These are phyloP conservation scores for Plasmodium blacklocki DNA, from an alignment of 169 alveolate species.

Conservation along the genomic window DNA sequence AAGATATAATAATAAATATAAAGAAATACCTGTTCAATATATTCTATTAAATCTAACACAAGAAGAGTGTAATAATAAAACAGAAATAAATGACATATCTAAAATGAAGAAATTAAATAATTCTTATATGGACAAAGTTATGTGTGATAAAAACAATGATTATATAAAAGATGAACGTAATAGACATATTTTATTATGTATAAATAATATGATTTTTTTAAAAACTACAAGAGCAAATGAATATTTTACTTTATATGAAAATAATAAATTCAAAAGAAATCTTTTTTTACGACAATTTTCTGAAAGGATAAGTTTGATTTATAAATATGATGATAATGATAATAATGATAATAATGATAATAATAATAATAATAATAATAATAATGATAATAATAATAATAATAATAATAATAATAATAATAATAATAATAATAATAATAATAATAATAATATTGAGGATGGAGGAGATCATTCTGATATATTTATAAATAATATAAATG, in stretches of 20 bases:
- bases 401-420: neutral
- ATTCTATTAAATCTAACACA: too few species aligned
- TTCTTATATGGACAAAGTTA: neutral
- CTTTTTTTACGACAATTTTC: neutral
- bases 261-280: neutral
- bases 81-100: neutral
- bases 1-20: neutral
- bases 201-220: neutral
- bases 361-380: too few species aligned
- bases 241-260: neutral
- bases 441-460: too few species aligned
- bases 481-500: neutral
- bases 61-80: too few species aligned
- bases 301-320: neutral
- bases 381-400: neutral
- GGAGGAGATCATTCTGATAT: too few species aligned
- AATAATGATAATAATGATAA: neutral
- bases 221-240: neutral
- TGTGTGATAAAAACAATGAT: neutral
- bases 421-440: neutral
- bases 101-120: neutral
- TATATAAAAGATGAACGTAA: neutral
- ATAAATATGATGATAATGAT: neutral
- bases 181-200: conserved; percentile 15
- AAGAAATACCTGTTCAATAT: too few species aligned